phyloP scores from a whole-genome alignment of 2,329 filamentous ascomycete genomes.

The Fusarium chlamydosporum region DNA sequence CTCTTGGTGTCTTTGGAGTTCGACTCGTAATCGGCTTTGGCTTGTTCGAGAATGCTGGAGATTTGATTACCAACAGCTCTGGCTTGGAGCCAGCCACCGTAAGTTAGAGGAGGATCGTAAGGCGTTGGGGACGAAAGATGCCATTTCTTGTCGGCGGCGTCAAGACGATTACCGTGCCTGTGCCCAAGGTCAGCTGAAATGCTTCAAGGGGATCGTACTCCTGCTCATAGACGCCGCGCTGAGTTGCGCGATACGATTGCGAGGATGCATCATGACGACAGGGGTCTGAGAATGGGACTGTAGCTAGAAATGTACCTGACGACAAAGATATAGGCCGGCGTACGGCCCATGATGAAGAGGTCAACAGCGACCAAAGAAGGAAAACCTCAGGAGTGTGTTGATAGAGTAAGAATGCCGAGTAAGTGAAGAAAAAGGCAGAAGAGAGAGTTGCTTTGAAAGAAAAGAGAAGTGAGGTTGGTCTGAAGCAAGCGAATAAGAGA shows the following conservation, averaged over 20 bases:
- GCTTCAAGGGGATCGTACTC: constrained; percentile 5
- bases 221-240: constrained; percentile 25
- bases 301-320: constrained; percentile 56
- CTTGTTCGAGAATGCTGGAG: constrained; percentile 75
- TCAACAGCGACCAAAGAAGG: constrained; percentile 16
- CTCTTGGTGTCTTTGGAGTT: constrained; percentile 51
- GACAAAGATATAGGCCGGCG: constrained; percentile 61
- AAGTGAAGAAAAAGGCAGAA: constrained; percentile 12
- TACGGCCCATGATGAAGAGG: constrained; percentile 56
- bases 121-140: constrained; percentile 92
- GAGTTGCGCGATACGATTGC: constrained; percentile 38
- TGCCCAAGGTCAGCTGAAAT: constrained; percentile 29
- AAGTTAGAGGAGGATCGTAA: constrained; percentile 95
- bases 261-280: constrained; percentile 46
- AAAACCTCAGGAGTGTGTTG: constrained; percentile 3
- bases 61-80: constrained; percentile 87
- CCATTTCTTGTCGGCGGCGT: constrained; percentile 96
- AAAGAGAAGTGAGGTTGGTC: constrained; percentile 36
- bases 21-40: constrained; percentile 61
- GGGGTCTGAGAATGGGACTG: constrained; percentile 31
- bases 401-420: constrained; percentile 13
- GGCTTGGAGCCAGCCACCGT: constrained; percentile 92
- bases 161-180: constrained; percentile 92
- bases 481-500: constrained; percentile 37
- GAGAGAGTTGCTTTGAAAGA: constrained; percentile 18